These are phyloP conservation scores for Mycena epipterygia DNA, from an alignment of 768 basidiomycete genomes.

Conservation along the genomic window DNA sequence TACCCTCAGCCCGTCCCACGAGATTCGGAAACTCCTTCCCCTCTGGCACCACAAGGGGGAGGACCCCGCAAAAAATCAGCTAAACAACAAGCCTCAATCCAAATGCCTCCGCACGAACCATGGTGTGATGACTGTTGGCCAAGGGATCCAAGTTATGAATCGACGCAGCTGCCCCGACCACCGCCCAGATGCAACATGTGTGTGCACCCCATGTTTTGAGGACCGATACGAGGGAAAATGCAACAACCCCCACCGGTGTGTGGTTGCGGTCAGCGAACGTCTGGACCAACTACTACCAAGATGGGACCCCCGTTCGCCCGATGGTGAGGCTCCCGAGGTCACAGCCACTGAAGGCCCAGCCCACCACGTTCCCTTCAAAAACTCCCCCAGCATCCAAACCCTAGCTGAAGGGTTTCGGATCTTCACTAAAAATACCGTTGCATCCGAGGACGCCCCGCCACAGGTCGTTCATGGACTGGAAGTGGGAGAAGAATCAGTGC, in stretches of 20 bases:
- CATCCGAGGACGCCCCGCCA: too few species aligned
- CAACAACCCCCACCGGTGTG: conserved; percentile 17
- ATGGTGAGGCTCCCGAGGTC: background rate
- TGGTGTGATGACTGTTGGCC: background rate
- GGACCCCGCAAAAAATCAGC: background rate
- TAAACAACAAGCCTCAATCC: background rate
- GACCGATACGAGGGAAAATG: background rate
- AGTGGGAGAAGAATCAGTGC: too few species aligned
- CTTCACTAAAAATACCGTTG: too few species aligned
- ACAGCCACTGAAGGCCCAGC: background rate
- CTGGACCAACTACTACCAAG: conserved; percentile 1
- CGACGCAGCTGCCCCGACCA: background rate
- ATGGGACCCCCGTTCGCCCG: background rate
- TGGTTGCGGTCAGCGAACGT: background rate
- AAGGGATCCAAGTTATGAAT: background rate
- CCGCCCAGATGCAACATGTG: background rate
- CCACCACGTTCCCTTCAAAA: background rate
- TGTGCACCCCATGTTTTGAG: background rate
- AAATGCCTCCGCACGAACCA: conserved; percentile 18
- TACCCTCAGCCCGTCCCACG: conserved; percentile 16
- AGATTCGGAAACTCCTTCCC: background rate
- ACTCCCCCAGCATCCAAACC: background rate
- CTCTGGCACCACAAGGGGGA: conserved; percentile 15
- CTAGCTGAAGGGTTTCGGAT: too few species aligned
- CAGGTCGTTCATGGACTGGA: too few species aligned